Percentiles rank a stretch among this genome's conserved stretches.
phyloP scores from a whole-genome alignment of 345 rosid genomes.

The Populus ilicifolia region DNA sequence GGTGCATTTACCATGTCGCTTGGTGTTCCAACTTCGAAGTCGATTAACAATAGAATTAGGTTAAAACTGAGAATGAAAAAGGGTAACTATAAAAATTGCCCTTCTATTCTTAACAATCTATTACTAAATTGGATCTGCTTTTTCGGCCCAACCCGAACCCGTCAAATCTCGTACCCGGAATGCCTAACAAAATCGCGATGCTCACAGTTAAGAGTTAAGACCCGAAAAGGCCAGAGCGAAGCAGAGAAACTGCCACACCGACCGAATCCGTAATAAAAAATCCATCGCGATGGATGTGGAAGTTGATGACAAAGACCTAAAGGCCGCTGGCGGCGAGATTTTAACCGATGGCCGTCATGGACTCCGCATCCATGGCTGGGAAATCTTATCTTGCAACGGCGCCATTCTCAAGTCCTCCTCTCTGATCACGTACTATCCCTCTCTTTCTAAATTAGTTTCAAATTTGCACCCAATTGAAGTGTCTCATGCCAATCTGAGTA shows the following conservation, averaged over 20 bases:
- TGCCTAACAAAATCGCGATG: neutral
- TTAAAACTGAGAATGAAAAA: too few species aligned
- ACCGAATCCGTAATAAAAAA: neutral
- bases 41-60: too few species aligned
- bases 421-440: conserved; percentile 39
- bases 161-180: neutral
- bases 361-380: conserved; percentile 69
- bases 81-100: too few species aligned
- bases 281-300: conserved; percentile 44
- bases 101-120: too few species aligned
- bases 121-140: neutral
- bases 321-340: conserved; percentile 66
- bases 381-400: conserved; percentile 66
- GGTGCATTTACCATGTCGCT: too few species aligned
- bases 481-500: neutral
- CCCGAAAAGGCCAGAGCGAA: neutral
- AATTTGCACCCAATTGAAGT: neutral
- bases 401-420: conserved; percentile 75
- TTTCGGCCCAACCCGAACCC: neutral
- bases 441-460: neutral
- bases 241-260: neutral
- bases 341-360: conserved; percentile 66
- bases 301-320: conserved; percentile 63
- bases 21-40: too few species aligned
- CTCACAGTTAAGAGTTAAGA: neutral